Percentiles rank a stretch among this genome's conserved stretches.
These are phyloP conservation scores for Margaritispora aquatica DNA, from an alignment of 495 filamentous ascomycete species.

Conservation along the genomic window DNA sequence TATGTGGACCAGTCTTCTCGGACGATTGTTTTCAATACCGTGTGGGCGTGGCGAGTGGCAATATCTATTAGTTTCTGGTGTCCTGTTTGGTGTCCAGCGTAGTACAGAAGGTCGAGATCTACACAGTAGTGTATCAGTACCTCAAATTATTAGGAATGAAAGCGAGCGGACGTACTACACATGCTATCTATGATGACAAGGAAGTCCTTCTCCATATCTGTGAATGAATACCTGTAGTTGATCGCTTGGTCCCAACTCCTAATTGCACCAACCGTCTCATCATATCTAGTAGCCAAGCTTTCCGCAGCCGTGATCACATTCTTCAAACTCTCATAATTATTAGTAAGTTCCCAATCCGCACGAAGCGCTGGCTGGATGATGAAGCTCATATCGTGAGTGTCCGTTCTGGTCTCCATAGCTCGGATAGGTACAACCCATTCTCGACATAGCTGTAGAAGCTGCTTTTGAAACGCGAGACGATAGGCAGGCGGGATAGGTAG, in stretches of 20 bases:
- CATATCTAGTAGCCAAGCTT: conserved; percentile 32
- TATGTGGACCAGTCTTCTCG: conserved; percentile 31
- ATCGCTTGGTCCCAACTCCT: conserved; percentile 34
- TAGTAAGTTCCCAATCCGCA: conserved; percentile 32
- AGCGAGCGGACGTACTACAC: conserved; percentile 23
- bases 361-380: conserved; percentile 36
- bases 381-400: conserved; percentile 42
- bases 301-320: conserved; percentile 31
- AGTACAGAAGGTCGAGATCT: conserved; percentile 39
- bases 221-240: conserved; percentile 24
- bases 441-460: conserved; percentile 30
- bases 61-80: conserved; percentile 26
- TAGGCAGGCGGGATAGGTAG: neutral
- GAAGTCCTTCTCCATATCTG: conserved; percentile 23
- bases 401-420: conserved; percentile 27
- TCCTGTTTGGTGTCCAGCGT: conserved; percentile 28
- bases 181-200: conserved; percentile 44
- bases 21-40: conserved; percentile 25
- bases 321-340: conserved; percentile 26
- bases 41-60: conserved; percentile 33
- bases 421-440: conserved; percentile 33
- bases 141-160: neutral
- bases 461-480: neutral
- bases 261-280: conserved; percentile 28
- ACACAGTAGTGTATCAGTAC: neutral